Evolutionary conservation across 495 filamentous ascomycete species (phyloP), one percentile per base, ranked within the genome.

Genomic region (Immersiella caudata): DNA sequence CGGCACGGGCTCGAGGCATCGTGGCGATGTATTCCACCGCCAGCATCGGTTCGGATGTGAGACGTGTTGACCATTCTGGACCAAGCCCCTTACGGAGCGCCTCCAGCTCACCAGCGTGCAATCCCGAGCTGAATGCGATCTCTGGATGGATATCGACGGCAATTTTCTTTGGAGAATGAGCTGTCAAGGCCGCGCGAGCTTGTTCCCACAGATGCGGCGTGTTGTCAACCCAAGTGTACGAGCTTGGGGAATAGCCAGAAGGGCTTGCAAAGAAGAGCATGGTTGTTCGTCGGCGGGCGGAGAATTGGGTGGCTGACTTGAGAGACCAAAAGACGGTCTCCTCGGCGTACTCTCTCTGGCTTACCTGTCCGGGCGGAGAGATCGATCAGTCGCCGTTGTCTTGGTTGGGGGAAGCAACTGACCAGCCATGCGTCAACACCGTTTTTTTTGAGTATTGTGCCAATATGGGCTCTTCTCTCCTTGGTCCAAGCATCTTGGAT

Each of bases 301-400:
- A 79, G 69, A 84, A 84, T 65, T 80, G 75, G 16, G 59, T 73
- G 1, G 78, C 77, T 26, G 71, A 63, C 62, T 83, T 82, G 50
- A 83, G 75, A 6, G 80, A 80, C 80, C 80, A 82, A 73, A 84
- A 84, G 25, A 79, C 78, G 0, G 80, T 82, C 54, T 84, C 81
- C 65, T 84, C 81, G 33, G 79, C 79, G 52, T 82, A 80, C 66
- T 84, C 80, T n/a, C 73, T 74, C 64, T 84, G 81, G 74, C 80
- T 81, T 66, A 82, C n/a, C n/a, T n/a, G n/a, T n/a, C n/a, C n/a
- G n/a, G n/a, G n/a, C n/a, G n/a, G n/a, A n/a, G n/a, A n/a, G n/a
- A n/a, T n/a, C n/a, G n/a, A n/a, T n/a, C n/a, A n/a, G n/a, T n/a
- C n/a, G n/a, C n/a, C n/a, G n/a, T n/a, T n/a, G n/a, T n/a, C n/a